Evolutionary conservation across 2,329 filamentous ascomycete species (phyloP), one percentile per base, ranked within the genome.

Genomic region (Talaromyces sp.): DNA sequence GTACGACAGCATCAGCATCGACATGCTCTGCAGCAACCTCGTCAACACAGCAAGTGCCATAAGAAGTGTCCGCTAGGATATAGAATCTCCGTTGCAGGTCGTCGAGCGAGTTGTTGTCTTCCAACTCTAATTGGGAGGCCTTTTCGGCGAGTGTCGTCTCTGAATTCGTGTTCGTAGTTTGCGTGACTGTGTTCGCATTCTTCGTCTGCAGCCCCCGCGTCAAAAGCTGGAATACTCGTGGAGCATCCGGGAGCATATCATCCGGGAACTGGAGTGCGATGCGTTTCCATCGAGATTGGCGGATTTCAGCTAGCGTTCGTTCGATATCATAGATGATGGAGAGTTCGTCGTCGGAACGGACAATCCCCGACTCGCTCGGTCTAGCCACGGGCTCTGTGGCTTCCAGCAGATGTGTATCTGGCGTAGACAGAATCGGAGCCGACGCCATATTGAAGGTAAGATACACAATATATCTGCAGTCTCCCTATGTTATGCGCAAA

Each of bases 181-280:
- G 31, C n/a, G 39, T 24, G n/a, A n/a, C 41, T 27, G 22, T 11
- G 6, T 69, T 50, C 33, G 66, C 63, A 50, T 72, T 70, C 22
- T 71, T 69, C 19, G 69, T 68, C 45, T 76, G 76, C 58, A 90
- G 73, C 0, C 83, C 84, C 52, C 81, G 78, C 63, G 81, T 82
- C 67, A 96, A 78, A 0, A 87, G 81, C 62, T 89, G 87, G 64
- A 90, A 92, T 0, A 97, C 91, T 65, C 90, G 84, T 5, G 92
- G 90, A 9, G 91, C 92, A 82, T 99, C 93, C 0, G 86, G 83
- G 0, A 99, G 85, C 92, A 98, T 96, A 33, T 89, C 84, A 78
- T 99, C 95, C 0, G 95, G 94, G 71, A 99, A 98, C 75, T 99
- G 95, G n/a, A 99, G 81, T 0, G 93, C 95, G 37, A 99, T 86